Percentiles rank a stretch among this genome's conserved stretches.
phyloP scores from a whole-genome alignment of 805 yeast genomes.

The Ogataea chonburiensis region DNA sequence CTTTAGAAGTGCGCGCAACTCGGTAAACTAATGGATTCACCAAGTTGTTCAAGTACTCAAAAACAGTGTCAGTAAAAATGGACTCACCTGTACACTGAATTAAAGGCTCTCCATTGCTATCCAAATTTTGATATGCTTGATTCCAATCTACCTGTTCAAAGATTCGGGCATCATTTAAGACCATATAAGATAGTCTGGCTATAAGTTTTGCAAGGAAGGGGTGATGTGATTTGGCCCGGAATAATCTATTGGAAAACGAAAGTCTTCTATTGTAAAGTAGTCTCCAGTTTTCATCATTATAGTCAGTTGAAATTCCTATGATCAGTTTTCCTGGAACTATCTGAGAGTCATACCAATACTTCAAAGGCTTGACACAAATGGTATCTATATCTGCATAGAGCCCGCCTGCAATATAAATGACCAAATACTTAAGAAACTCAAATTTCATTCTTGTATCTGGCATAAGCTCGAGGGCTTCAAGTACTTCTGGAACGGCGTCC shows the following conservation, averaged over 20 bases:
- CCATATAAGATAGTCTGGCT: slow-evolving; percentile 27
- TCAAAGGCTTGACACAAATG: slow-evolving; percentile 43
- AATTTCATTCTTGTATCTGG: slow-evolving; percentile 49
- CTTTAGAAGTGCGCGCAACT: slow-evolving; percentile 24
- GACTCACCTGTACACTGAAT: slow-evolving; percentile 35
- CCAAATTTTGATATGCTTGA: slow-evolving; percentile 26
- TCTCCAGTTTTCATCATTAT: slow-evolving; percentile 34
- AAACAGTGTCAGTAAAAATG: slow-evolving; percentile 33
- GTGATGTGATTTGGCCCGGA: slow-evolving; percentile 34
- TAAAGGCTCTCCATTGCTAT: slow-evolving; percentile 33
- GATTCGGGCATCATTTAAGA: slow-evolving; percentile 16
- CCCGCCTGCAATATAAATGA: slow-evolving; percentile 51
- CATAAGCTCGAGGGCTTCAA: slow-evolving; percentile 43
- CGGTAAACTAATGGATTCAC: slow-evolving; percentile 24
- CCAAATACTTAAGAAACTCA: slow-evolving; percentile 54
- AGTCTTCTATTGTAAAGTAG: slow-evolving; percentile 34
- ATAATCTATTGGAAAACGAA: slow-evolving; percentile 29
- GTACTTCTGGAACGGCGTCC: slow-evolving; percentile 42
- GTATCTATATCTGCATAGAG: slow-evolving; percentile 58
- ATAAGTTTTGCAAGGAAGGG: slow-evolving; percentile 35
- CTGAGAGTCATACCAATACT: slow-evolving; percentile 29
- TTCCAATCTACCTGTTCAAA: slow-evolving; percentile 28
- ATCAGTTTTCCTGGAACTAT: slow-evolving; percentile 23
- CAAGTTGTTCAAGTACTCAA: slow-evolving; percentile 30
- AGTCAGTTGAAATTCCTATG: slow-evolving; percentile 33